Percentiles rank a stretch among this genome's conserved stretches.
Evolutionary conservation across 2,329 filamentous ascomycete species (phyloP).

Genomic region (Orbilia quercus): DNA sequence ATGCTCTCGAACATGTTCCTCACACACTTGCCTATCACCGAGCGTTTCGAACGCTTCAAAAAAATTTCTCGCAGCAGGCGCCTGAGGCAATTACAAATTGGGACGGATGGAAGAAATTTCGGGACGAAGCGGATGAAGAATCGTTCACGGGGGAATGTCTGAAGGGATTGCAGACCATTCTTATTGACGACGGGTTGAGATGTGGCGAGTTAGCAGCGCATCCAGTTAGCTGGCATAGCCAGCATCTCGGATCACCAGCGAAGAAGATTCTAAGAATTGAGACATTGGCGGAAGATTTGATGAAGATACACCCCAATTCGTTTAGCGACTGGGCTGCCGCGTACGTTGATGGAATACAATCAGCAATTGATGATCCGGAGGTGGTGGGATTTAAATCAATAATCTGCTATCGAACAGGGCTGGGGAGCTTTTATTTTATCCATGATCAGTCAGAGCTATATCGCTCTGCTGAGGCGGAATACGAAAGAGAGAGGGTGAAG

Average conservation of each 20-base stretch:
- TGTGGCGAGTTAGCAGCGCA: constrained; percentile 65
- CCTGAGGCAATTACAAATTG: constrained; percentile 72
- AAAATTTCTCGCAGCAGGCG: constrained; percentile 1
- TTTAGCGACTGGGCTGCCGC: constrained; percentile 66
- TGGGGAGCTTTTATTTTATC: constrained; percentile 68
- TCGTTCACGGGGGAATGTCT: constrained; percentile 74
- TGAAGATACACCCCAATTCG: constrained; percentile 63
- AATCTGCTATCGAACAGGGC: constrained; percentile 81
- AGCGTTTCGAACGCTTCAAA: constrained; percentile 73
- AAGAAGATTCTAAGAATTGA: constrained; percentile 84
- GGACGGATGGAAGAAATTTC: constrained; percentile 67
- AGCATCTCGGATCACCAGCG: constrained; percentile 65
- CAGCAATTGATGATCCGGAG: constrained; percentile 72
- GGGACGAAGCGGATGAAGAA: constrained; percentile 65
- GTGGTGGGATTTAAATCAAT: constrained; percentile 86
- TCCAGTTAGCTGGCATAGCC: constrained; percentile 73
- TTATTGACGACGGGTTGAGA: constrained; percentile 44
- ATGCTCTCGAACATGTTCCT: constrained; percentile 72
- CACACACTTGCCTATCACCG: constrained; percentile 76
- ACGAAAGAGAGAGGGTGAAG: constrained; percentile 19
- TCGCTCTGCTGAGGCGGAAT: neutral
- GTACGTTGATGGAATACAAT: constrained; percentile 69
- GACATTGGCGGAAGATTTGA: constrained; percentile 73
- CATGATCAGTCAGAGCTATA: neutral
- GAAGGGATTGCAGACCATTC: constrained; percentile 40